A percentile compares a stretch with the other conserved stretches of the same genome.
These are phyloP conservation scores for Russula ochroleuca DNA, from an alignment of 768 basidiomycete species.

Conservation along the genomic window DNA sequence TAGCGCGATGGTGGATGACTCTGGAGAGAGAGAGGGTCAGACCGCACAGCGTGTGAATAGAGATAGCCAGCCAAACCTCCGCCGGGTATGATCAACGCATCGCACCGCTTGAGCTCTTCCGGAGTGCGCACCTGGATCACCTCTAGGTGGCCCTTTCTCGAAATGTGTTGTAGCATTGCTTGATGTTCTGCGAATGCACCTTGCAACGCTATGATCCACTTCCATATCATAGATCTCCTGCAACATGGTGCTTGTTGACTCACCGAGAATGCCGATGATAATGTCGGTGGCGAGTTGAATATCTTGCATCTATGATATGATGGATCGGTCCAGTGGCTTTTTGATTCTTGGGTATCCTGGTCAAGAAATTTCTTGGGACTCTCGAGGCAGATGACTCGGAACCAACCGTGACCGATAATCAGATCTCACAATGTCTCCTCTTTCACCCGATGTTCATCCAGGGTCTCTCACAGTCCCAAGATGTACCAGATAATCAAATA, in stretches of 20 bases:
- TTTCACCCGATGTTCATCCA: too few species aligned
- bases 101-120: slow-evolving; percentile 70
- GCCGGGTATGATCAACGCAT: slow-evolving; percentile 89
- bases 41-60: too few species aligned
- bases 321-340: not conserved
- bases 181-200: slow-evolving; percentile 92
- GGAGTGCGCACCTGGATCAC: slow-evolving; percentile 64
- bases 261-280: slow-evolving; percentile 28
- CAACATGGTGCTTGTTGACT: not conserved
- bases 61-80: slow-evolving; percentile 50
- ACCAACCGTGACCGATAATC: too few species aligned
- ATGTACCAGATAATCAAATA: too few species aligned
- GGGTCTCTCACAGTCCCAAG: too few species aligned
- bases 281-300: slow-evolving; percentile 12
- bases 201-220: slow-evolving; percentile 64
- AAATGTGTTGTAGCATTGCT: slow-evolving; percentile 56
- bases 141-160: slow-evolving; percentile 42
- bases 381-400: not conserved
- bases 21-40: slow-evolving; percentile 37
- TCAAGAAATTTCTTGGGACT: not conserved
- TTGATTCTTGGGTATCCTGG: slow-evolving; percentile 2
- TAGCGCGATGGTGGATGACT: slow-evolving; percentile 89
- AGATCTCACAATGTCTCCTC: too few species aligned
- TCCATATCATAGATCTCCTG: not conserved
- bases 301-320: slow-evolving; percentile 23